Conservation (phyloP, 129 eudicot species). For the Calendula officinalis region DNA sequence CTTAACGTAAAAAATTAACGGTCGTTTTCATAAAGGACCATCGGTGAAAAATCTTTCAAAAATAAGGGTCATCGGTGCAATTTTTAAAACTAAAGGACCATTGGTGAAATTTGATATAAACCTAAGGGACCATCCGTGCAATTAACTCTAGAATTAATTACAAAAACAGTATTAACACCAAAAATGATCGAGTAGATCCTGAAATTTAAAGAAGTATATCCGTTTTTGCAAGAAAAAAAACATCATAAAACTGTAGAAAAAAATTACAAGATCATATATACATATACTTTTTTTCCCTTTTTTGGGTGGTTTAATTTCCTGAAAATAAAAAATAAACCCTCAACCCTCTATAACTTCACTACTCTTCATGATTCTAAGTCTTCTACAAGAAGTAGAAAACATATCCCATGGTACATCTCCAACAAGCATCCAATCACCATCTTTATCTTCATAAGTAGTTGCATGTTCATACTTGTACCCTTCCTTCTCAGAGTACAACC, state of each 20-base stretch:
- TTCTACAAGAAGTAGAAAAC: conserved; percentile 67
- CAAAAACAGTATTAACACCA: background rate
- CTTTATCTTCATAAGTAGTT: conserved; percentile 87
- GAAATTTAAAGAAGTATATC: conserved; percentile 3
- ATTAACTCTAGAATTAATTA: background rate
- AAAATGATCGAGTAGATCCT: background rate
- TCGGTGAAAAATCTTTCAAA: no score
- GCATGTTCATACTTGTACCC: conserved; percentile 69
- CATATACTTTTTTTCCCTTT: background rate
- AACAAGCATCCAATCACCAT: conserved; percentile 92
- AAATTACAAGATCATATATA: conserved; percentile 17
- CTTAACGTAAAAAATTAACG: no score
- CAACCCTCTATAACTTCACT: conserved; percentile 52
- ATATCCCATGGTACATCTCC: conserved; percentile 94
- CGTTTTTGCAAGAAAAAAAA: background rate
- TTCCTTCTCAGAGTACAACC: conserved; percentile 63
- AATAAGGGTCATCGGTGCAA: no score
- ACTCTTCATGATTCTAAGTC: conserved; percentile 79
- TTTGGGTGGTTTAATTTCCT: conserved; percentile 8
- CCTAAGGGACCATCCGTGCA: no score
- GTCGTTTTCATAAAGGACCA: no score
- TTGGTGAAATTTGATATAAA: no score
- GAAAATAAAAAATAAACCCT: conserved; percentile 50
- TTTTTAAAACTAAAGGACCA: no score
- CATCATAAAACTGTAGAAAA: conserved; percentile 7